Conservation (phyloP, 2,329 filamentous ascomycete genomes). For the Colletotrichum musicola region DNA sequence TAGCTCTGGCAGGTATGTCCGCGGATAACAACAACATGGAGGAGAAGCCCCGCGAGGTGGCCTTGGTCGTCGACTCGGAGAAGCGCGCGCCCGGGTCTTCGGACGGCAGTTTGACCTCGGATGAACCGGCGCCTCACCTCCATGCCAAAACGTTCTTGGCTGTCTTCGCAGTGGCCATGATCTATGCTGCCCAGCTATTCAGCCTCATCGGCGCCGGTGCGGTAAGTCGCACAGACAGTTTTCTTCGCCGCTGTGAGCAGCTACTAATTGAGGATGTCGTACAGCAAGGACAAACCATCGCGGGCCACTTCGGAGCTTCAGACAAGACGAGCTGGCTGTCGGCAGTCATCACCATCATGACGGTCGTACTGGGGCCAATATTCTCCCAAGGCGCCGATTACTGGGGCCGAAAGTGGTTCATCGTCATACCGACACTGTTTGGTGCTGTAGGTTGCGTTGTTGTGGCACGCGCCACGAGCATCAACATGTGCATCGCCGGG, state of each 20-base stretch:
- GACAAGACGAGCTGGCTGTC: conserved; percentile 50
- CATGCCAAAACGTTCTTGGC: conserved; percentile 50
- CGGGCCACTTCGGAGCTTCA: conserved; percentile 43
- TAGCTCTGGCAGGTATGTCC: too few species aligned
- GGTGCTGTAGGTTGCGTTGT: conserved; percentile 52
- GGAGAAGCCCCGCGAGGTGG: not conserved
- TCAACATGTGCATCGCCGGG: conserved; percentile 53
- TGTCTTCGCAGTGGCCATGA: conserved; percentile 49
- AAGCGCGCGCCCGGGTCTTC: not conserved
- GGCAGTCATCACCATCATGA: conserved; percentile 50
- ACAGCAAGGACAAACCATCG: conserved; percentile 51
- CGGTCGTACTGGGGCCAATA: conserved; percentile 43
- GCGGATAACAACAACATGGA: not conserved
- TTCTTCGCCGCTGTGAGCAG: too few species aligned
- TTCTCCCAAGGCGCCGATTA: conserved; percentile 56
- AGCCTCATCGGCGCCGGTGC: conserved; percentile 51
- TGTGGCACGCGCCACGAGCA: conserved; percentile 50
- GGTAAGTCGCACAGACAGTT: conserved; percentile 41
- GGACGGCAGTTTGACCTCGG: not conserved
- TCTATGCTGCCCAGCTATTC: conserved; percentile 52
- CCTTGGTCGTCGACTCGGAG: not conserved
- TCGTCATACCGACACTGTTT: conserved; percentile 50
- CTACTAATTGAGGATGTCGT: not conserved
- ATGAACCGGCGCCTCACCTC: conserved; percentile 42
- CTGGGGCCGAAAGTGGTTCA: conserved; percentile 57